Percentiles rank a stretch among this genome's conserved stretches.
phyloP scores from a whole-genome alignment of 768 basidiomycete species.

The Lentinula aciculospora region DNA sequence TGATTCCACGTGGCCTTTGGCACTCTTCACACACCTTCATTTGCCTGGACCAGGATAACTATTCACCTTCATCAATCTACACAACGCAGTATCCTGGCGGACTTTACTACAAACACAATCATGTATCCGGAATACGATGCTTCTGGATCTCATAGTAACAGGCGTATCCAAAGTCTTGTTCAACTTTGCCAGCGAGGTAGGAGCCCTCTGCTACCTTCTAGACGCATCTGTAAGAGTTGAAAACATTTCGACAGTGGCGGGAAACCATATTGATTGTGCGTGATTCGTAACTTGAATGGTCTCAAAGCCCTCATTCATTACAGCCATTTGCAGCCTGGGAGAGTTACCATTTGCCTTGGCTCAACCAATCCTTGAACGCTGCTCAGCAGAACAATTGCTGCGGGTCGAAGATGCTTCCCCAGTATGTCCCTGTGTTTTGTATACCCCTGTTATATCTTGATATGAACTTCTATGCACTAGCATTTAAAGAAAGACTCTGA shows the following conservation, averaged over 20 bases:
- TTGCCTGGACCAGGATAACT: no score
- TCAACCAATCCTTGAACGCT: constrained; percentile 70
- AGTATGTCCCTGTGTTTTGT: constrained; percentile 33
- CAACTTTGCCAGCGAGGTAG: constrained; percentile 70
- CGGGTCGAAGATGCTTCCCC: constrained; percentile 67
- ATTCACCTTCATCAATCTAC: neutral
- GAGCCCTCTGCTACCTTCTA: constrained; percentile 13
- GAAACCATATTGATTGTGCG: constrained; percentile 57
- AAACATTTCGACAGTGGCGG: constrained; percentile 39
- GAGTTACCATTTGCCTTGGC: constrained; percentile 59
- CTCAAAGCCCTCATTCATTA: neutral
- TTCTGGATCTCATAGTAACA: constrained; percentile 11
- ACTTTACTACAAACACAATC: neutral
- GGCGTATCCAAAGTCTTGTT: constrained; percentile 58
- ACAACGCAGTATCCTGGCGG: neutral
- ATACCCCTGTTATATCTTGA: neutral
- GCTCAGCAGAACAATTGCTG: constrained; percentile 63
- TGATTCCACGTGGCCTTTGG: neutral
- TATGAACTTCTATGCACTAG: constrained; percentile 23
- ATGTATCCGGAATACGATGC: constrained; percentile 32
- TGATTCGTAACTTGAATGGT: neutral
- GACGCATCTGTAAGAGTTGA: constrained; percentile 9
- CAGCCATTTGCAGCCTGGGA: constrained; percentile 64
- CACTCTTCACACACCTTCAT: neutral
- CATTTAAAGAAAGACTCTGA: constrained; percentile 50